Evolutionary conservation across 306 rosid species (phyloP), one percentile per base, ranked within the genome.

Genomic region (Begonia peltatifolia): DNA sequence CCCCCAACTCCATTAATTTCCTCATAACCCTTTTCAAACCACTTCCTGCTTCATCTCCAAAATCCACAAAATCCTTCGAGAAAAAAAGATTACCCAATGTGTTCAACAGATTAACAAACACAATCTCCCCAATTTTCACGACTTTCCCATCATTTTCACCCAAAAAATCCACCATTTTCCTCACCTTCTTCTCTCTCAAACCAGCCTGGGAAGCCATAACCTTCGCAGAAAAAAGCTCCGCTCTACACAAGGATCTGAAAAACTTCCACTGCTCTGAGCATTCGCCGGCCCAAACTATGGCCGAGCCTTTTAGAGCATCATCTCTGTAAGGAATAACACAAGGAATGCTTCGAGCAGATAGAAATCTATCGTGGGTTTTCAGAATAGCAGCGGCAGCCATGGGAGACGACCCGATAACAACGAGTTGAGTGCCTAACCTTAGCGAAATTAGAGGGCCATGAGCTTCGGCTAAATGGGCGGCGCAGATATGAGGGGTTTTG

Each of bases 361-460:
- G 41, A 10, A 5, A 23, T 17, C 54, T 47, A 18, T 65, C 70
- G 1, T 65, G 47, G 52, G 63, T 50, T 36, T 56, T 65, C 51
- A 65, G 57, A 35, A 58, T 57, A 15, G 50, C 70, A 16, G 35
- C 50, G 17, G 70, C 70, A 12, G 46, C 64, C 9, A 25, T 17
- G 5, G 53, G 52, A 6, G 59, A 42, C 20, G 70, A 57, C 12
- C 47, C 59, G 9, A 57, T 41, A 4, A 58, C 23, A 10, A 58
- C 46, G 14, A 51, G 52, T n/a, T 58, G 51, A 44, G 57, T 11
- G 35, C 70, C 63, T 12, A 65, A 55, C 38, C 48, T 57, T 38
- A 53, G 25, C 0, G 67, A 62, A 53, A 62, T 42, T 10, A 62
- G 59, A 44, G 60, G 60, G 35, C 67, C 67, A 17, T 53, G 47